Evolutionary conservation across 2,329 filamentous ascomycete genomes (phyloP).

Genomic region (Sclerotinia glacialis): DNA sequence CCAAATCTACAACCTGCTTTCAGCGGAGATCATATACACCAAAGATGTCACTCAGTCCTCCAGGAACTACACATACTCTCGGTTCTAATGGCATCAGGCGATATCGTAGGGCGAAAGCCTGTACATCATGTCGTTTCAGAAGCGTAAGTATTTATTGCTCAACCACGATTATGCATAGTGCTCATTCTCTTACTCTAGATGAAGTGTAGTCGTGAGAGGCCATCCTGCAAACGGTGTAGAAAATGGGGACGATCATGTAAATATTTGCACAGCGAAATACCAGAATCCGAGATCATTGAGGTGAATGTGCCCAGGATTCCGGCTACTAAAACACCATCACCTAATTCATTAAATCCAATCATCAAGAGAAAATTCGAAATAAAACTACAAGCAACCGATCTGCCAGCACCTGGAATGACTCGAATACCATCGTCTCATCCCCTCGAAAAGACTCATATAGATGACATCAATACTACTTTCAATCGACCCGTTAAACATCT

Average conservation of each 20-base stretch:
- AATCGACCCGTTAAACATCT: background rate
- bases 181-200: background rate
- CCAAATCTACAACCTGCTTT: background rate
- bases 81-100: slow-evolving; percentile 8
- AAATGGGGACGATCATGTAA: slow-evolving; percentile 9
- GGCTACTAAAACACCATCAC: background rate
- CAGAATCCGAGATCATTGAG: slow-evolving; percentile 16
- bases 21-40: background rate
- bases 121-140: slow-evolving; percentile 17
- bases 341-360: background rate
- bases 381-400: background rate
- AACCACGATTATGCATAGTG: background rate
- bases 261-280: slow-evolving; percentile 19
- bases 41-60: background rate
- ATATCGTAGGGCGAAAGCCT: slow-evolving; percentile 15
- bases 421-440: background rate
- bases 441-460: background rate
- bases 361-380: slow-evolving; percentile 1
- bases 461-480: background rate
- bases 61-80: background rate
- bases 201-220: slow-evolving; percentile 16
- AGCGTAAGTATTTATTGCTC: background rate
- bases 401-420: background rate
- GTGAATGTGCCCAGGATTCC: background rate
- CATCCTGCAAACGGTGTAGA: slow-evolving; percentile 3